Conservation (phyloP, 495 filamentous ascomycete species). For the Aspergillus diversus region DNA sequence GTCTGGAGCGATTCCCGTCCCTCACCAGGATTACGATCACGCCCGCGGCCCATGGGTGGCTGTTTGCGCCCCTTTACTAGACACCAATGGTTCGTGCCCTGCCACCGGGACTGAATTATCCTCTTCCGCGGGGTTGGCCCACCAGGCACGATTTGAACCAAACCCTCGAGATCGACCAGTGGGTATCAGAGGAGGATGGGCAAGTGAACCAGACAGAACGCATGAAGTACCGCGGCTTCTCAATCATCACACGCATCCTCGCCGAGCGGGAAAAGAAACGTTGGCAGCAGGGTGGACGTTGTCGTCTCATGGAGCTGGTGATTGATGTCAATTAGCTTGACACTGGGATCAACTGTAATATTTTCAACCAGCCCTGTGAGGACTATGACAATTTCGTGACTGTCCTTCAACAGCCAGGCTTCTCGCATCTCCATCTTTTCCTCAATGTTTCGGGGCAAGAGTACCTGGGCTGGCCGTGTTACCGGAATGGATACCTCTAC, state of each 20-base stretch:
- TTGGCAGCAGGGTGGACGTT: slow-evolving; percentile 1
- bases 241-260: slow-evolving; percentile 24
- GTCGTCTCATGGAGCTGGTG: slow-evolving; percentile 26
- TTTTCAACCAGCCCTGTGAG: slow-evolving; percentile 28
- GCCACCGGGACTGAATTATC: slow-evolving; percentile 35
- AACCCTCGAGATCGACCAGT: slow-evolving; percentile 7
- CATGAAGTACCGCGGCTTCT: slow-evolving; percentile 24
- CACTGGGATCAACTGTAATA: slow-evolving; percentile 25
- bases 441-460: slow-evolving; percentile 17
- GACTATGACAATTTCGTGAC: slow-evolving; percentile 25
- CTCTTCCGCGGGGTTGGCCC: slow-evolving; percentile 35
- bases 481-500: slow-evolving; percentile 17
- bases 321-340: slow-evolving; percentile 26
- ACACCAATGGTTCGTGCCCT: slow-evolving; percentile 39
- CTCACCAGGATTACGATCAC: slow-evolving; percentile 34
- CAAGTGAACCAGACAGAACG: neutral
- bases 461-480: slow-evolving; percentile 16
- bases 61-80: slow-evolving; percentile 33
- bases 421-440: slow-evolving; percentile 24
- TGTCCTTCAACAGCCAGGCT: slow-evolving; percentile 24
- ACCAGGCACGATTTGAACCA: slow-evolving; percentile 9
- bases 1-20: slow-evolving; percentile 29
- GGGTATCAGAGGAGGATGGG: slow-evolving; percentile 21
- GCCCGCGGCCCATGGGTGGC: slow-evolving; percentile 33
- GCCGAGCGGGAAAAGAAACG: neutral